These are phyloP conservation scores for Eucalyptus tenuipes DNA, from an alignment of 345 rosid genomes.

Conservation along the genomic window DNA sequence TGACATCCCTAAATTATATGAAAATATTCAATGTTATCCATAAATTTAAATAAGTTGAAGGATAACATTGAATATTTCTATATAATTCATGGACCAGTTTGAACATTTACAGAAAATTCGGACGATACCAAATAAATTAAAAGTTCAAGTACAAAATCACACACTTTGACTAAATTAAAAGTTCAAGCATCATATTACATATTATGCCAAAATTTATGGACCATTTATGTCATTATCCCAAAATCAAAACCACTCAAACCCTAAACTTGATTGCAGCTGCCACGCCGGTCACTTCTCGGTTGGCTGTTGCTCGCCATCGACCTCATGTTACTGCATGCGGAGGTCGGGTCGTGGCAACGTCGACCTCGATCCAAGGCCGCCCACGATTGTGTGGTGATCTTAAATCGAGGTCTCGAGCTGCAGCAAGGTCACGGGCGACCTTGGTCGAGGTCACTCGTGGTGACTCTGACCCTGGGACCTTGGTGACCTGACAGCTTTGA, in stretches of 20 bases:
- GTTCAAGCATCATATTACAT: no score
- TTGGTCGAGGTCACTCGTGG: neutral
- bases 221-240: no score
- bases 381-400: neutral
- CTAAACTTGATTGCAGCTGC: neutral
- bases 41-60: no score
- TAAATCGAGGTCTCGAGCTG: neutral
- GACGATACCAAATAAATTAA: rapidly evolving
- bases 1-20: no score
- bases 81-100: rapidly evolving
- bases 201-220: no score
- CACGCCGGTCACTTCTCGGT: neutral
- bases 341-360: neutral
- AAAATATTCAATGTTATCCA: no score
- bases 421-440: neutral
- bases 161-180: no score
- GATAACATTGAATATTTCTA: no score
- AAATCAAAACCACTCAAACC: neutral
- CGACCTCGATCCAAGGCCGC: neutral
- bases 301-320: neutral
- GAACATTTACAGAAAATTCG: no score
- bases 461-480: neutral
- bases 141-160: no score
- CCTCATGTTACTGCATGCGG: neutral
- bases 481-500: neutral